Evolutionary conservation across 306 rosid genomes (phyloP).

Genomic region (Begonia fuchsioides): DNA sequence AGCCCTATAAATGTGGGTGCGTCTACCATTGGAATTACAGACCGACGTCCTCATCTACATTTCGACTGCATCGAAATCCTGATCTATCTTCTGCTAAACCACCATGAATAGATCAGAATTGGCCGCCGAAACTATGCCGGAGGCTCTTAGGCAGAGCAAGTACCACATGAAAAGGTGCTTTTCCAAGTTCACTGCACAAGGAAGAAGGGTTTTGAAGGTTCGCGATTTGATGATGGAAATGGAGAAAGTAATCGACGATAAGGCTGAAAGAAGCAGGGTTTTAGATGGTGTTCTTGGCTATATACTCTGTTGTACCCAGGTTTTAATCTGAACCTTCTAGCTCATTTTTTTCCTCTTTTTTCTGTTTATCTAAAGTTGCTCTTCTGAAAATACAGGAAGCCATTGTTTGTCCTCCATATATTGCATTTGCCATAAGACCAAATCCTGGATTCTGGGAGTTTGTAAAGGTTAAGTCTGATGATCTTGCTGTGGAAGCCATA

Average conservation of each 20-base stretch:
- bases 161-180: conserved; percentile 76
- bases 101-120: conserved; percentile 32
- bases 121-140: conserved; percentile 49
- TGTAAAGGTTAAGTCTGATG: conserved; percentile 45
- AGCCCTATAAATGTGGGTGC: neutral
- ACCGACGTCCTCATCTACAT: neutral
- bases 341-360: neutral
- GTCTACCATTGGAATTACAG: neutral
- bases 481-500: conserved; percentile 50
- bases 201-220: conserved; percentile 54
- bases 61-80: too few relatives aligned
- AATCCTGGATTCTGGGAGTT: conserved; percentile 81
- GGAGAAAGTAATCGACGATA: conserved; percentile 50
- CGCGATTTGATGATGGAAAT: conserved; percentile 61
- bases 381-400: conserved; percentile 51
- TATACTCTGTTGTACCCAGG: conserved; percentile 62
- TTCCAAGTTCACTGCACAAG: conserved; percentile 58
- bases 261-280: conserved; percentile 35
- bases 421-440: conserved; percentile 68
- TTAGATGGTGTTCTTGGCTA: conserved; percentile 61
- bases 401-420: conserved; percentile 59
- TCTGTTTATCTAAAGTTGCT: neutral
- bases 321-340: conserved; percentile 4
- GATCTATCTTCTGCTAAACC: neutral
- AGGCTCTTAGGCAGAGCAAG: conserved; percentile 59